Conservation (phyloP, 1,139 yeast species). For the Diutina ranongensis region DNA sequence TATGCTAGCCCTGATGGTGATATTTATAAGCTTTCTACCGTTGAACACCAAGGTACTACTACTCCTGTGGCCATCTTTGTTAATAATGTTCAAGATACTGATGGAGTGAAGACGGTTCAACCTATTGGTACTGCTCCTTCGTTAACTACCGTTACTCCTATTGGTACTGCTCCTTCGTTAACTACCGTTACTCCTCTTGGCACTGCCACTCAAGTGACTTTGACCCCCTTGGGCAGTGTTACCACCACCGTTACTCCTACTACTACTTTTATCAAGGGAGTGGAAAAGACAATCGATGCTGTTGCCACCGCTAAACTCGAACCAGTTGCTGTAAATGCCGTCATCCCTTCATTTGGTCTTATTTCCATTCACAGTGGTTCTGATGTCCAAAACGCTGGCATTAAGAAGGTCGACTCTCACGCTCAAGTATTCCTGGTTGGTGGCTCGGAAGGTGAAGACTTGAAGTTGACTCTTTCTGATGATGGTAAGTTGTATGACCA, state of each 20-base stretch:
- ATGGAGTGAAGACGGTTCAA: not conserved
- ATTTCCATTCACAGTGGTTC: not conserved
- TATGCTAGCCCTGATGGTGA: not conserved
- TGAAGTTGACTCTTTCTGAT: not conserved
- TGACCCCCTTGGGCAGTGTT: too few species aligned
- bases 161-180: too few species aligned
- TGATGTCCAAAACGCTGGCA: not conserved
- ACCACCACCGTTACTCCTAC: not conserved
- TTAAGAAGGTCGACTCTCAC: slow-evolving; percentile 5
- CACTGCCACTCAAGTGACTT: not conserved
- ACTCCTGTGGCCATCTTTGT: not conserved
- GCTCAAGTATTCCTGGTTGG: slow-evolving; percentile 4
- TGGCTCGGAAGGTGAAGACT: slow-evolving; percentile 3
- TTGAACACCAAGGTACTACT: too few species aligned
- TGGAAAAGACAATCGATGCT: not conserved
- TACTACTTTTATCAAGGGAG: not conserved
- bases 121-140: not conserved
- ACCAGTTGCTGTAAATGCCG: not conserved
- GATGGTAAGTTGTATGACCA: slow-evolving; percentile 3
- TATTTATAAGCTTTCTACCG: not conserved
- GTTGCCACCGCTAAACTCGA: too few species aligned
- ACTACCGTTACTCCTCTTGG: not conserved
- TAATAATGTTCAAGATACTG: not conserved
- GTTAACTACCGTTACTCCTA: too few species aligned
- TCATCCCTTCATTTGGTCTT: slow-evolving; percentile 1